Base-by-base conservation (phyloP, 2,329 filamentous ascomycete genomes). In the Aspergillus udagawae region DNA sequence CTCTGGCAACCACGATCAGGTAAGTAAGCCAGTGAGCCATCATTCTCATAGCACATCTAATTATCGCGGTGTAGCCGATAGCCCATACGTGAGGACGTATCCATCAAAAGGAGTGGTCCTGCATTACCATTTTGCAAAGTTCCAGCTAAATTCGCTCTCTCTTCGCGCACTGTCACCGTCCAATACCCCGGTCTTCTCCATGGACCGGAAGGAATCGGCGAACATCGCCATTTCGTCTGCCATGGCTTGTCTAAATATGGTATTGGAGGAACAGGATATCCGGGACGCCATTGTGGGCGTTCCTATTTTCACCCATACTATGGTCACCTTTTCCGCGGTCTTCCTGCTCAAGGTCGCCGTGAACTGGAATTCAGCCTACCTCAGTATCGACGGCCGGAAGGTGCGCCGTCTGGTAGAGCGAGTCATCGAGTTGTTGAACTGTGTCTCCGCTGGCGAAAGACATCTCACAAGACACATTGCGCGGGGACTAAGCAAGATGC, bases 121-220 rank as follows among this genome's bases (percentile, higher is more conserved):
- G 8, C 81, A 83, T 64, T 80, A 80, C 60, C 77, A 82, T 60
- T 80, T 83, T 54, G 80, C 79, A 23, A 81, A 80, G 59, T 78
- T 83, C 49, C 79, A 82, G 60, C 74, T 83, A 21, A 80, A 82
- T 60, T 77, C 74, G 5, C 71, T 77, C 25, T 73, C 73, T 3
- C 67, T 75, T 9, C 69, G 73, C 62, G 60, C 78, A 3, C 72
- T 80, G 60, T 73, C 76, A 58, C 72, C 77, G 54, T 76, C 70
- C 12, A 75, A 75, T 51, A 74, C 74, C 0, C 74, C 74, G 0
- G 66, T 73, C 9, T 75, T 77, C 56, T 77, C 75, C 12, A 73
- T 78, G 65, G 74, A 77, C 49, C 75, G 73, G 54, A 77, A 75
- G 62, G 74, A 77, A 60, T 75, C 72, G 3, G 76, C 76, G 23